These are phyloP conservation scores for Gnetum montanum DNA, from an alignment of 75 land plant species.

Conservation along the genomic window DNA sequence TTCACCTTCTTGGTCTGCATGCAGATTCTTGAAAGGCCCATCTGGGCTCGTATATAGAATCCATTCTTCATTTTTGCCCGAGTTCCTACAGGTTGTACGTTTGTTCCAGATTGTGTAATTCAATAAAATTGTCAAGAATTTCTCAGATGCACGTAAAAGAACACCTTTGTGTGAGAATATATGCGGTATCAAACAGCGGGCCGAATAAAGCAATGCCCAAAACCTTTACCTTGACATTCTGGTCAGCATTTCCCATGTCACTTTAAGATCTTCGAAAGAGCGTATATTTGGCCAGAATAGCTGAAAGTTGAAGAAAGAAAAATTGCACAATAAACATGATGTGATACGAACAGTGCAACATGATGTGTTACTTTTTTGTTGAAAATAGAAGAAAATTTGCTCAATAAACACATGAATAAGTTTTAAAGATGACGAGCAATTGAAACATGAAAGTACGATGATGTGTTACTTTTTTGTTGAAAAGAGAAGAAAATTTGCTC, in stretches of 20 bases:
- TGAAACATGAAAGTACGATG: too few species aligned
- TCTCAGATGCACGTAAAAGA: not conserved
- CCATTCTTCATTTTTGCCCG: constrained; percentile 7
- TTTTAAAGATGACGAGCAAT: too few species aligned
- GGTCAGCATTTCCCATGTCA: constrained; percentile 15
- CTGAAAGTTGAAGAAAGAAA: constrained; percentile 15
- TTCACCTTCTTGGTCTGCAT: constrained; percentile 21
- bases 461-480: too few species aligned
- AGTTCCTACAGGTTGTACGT: constrained; percentile 1
- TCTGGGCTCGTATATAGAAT: constrained; percentile 10
- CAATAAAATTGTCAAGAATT: not conserved
- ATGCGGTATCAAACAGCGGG: not conserved
- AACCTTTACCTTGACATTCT: constrained; percentile 10
- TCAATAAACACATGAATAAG: too few species aligned
- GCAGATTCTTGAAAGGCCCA: constrained; percentile 18
- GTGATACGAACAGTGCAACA: not conserved
- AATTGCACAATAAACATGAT: too few species aligned
- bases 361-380: too few species aligned
- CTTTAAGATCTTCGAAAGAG: constrained; percentile 14
- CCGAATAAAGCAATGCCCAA: not conserved
- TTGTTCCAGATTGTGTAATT: not conserved
- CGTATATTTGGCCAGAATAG: constrained; percentile 16
- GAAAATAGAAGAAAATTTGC: too few species aligned
- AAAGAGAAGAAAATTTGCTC: too few species aligned
- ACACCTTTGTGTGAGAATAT: not conserved